phyloP scores from a whole-genome alignment of 2,329 filamentous ascomycete genomes.

The Penicillium sclerotigenum region DNA sequence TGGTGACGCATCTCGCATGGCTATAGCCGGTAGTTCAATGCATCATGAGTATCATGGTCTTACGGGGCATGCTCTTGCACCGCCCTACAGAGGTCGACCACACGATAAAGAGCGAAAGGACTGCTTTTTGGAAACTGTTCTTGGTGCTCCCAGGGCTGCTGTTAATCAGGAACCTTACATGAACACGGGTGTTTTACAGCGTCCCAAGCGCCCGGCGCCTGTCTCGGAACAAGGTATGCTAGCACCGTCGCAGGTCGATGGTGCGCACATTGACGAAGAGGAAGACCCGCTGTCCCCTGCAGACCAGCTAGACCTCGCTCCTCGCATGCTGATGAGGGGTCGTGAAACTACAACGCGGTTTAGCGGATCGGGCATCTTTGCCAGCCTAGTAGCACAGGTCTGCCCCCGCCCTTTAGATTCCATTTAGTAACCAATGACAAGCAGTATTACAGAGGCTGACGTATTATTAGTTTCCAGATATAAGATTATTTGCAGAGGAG shows the following conservation, averaged over 20 bases:
- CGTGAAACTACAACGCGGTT: slow-evolving; percentile 42
- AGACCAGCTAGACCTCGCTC: slow-evolving; percentile 33
- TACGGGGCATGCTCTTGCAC: neutral
- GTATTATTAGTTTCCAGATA: slow-evolving; percentile 36
- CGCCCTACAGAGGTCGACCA: slow-evolving; percentile 6
- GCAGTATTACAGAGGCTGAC: slow-evolving; percentile 11
- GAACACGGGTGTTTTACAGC: slow-evolving; percentile 28
- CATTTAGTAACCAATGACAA: neutral
- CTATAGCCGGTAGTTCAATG: slow-evolving; percentile 6
- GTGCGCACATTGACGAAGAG: slow-evolving; percentile 17
- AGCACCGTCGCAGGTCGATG: slow-evolving; percentile 8
- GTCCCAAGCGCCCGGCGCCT: slow-evolving; percentile 19
- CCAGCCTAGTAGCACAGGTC: slow-evolving; percentile 42
- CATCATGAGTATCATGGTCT: slow-evolving; percentile 5
- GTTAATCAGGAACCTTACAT: slow-evolving; percentile 34
- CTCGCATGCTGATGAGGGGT: slow-evolving; percentile 38
- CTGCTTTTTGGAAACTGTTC: slow-evolving; percentile 35
- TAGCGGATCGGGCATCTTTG: slow-evolving; percentile 40
- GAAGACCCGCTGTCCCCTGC: slow-evolving; percentile 28
- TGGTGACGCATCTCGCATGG: slow-evolving; percentile 2
- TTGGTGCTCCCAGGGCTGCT: slow-evolving; percentile 34
- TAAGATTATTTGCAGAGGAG: slow-evolving; percentile 38
- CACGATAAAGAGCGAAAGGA: slow-evolving; percentile 28
- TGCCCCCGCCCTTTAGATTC: slow-evolving; percentile 1
- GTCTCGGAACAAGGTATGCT: neutral